Evolutionary conservation across 2,329 filamentous ascomycete species (phyloP), one percentile per base, ranked within the genome.

Genomic region (Myriangium duriaei): DNA sequence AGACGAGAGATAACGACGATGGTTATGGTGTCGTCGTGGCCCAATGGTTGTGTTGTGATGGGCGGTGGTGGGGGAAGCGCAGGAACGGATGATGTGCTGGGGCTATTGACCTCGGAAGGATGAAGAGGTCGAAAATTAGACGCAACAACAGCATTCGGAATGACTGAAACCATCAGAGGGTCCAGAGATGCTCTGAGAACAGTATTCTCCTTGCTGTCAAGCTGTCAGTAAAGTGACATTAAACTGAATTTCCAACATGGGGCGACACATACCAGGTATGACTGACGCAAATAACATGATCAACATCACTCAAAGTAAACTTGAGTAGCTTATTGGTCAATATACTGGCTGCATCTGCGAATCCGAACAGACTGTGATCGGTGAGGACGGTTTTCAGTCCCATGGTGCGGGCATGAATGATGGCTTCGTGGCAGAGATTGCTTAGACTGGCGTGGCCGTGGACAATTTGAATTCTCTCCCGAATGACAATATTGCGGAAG

Each of bases 281-380:
- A 61, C 86, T 95, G 51, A 98, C 91, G 53, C 91, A 98, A 32
- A 98, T 93, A 44, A 92, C 87, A 68, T 98, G 91, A 54, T 96
- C 91, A 11, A 98, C 87, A 55, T 98, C 91, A 57, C 88, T 96
- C 46, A 98, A 59, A 0, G 77, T 88, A 54, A 98, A 98, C 58
- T 98, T 98, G 40, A 98, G 70, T 28, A 98, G 67, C 64, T 98
- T 98, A 58, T 98, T 98, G 19, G 88, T 92, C 42, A 98, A 67
- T 46, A 98, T 98, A 47, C 88, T 96, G 1, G 76, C 85, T 1
- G 91, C 87, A 60, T 98, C 92, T 32, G 88, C 91, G 53, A 98
- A 98, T 1, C 91, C 91, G 63, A 96, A 96, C 3, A 98, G 69
- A 29, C 87, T 95, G 60, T 98, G 91, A 53, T 98, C 91, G 1